Base-by-base conservation (phyloP, 2,329 filamentous ascomycete genomes). In the Hirsutella rhossiliensis region DNA sequence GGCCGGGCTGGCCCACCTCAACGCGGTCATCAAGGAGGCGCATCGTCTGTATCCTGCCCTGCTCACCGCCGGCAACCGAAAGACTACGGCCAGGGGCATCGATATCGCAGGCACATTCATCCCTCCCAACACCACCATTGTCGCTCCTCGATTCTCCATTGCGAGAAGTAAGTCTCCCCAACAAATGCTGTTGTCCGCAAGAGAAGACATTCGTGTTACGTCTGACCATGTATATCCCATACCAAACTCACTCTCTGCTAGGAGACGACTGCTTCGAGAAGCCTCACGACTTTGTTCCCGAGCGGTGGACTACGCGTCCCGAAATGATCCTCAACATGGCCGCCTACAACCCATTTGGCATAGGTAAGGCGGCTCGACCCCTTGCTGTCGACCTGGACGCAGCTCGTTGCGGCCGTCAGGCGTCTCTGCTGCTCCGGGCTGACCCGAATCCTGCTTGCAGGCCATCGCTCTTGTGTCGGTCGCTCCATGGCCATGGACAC, bases 221-320 rank as follows among this genome's bases (percentile, higher is more conserved):
- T n/a, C n/a, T n/a, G n/a, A n/a, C n/a, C n/a, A 27, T 17, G 36
- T 28, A 27, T 29, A 29, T 2, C 9, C 3, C n/a, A 4, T 2
- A 4, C 15, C 15, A 13, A 32, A 12, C 19, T 23, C 4, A 23
- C 23, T 7, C 23, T 23, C 3, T 9, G 8, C 41, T 30, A 55
- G 56, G 50, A 23, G 57, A 46, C 28, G 54, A 57, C 38, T 55
- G 51, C 23, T 64, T 62, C 45, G 54, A 48, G 31, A 40, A 42
- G 2, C 48, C 1, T 23, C 23, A 4, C 4, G 56, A 62, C 19
- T 66, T 65, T 41, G 54, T 67, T 6, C 64, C 64, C 2, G 62
- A 67, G 43, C 53, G 64, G 23, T 67, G 62, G 61, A 62, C 55
- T 2, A 54, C 53, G 4, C 47, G 44, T 13, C 54, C 54, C 3